These are phyloP conservation scores for Lachancea mirantina DNA, from an alignment of 805 yeast species.

Conservation along the genomic window DNA sequence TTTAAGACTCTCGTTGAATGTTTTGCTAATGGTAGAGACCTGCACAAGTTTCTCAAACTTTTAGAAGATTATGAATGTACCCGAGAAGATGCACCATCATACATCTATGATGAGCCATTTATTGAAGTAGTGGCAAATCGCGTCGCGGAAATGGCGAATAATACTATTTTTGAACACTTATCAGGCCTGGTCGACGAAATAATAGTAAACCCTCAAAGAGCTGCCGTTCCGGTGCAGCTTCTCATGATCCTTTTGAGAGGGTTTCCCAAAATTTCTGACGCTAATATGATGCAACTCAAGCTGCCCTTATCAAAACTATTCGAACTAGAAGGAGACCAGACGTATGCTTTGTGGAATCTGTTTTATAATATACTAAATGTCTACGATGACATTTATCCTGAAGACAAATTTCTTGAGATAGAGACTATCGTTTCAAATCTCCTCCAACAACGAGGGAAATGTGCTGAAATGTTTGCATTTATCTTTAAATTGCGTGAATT, in stretches of 20 bases:
- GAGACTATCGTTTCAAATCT: constrained; percentile 1
- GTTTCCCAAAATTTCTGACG: constrained; percentile 30
- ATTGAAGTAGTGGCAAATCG: constrained; percentile 34
- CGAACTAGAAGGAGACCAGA: constrained; percentile 11
- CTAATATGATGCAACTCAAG: constrained; percentile 20
- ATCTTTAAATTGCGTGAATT: constrained; percentile 47
- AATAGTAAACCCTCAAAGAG: constrained; percentile 1
- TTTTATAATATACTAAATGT: constrained; percentile 42
- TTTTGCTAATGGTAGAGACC: constrained; percentile 52
- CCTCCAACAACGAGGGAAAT: constrained; percentile 1
- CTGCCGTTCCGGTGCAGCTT: constrained; percentile 12
- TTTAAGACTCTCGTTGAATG: constrained; percentile 38
- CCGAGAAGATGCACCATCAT: constrained; percentile 8
- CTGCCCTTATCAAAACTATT: constrained; percentile 23
- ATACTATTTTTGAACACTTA: constrained; percentile 34
- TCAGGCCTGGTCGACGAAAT: constrained; percentile 14
- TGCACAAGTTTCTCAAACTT: constrained; percentile 39
- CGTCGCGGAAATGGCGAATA: constrained; percentile 40
- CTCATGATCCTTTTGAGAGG: constrained; percentile 36
- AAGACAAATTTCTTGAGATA: constrained; percentile 1
- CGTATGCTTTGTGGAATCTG: constrained; percentile 37
- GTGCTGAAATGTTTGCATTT: constrained; percentile 29
- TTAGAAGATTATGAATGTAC: constrained; percentile 33
- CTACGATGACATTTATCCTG: constrained; percentile 34
- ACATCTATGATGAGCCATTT: constrained; percentile 27